Conservation (phyloP, 257 asterid genomes). For the Solanum chaucha region DNA sequence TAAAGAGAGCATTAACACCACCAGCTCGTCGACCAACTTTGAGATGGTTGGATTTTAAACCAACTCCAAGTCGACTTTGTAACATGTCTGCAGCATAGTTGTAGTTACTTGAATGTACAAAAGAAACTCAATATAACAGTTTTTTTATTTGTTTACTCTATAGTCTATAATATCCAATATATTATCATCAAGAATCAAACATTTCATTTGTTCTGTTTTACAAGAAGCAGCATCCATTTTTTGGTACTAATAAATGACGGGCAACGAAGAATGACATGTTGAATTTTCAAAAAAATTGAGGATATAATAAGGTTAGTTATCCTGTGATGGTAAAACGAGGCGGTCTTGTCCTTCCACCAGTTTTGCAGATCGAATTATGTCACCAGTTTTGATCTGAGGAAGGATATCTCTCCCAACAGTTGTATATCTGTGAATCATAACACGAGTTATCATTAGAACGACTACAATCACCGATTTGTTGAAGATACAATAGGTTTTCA, state of each 20-base stretch:
- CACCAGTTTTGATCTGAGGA: conserved; percentile 75
- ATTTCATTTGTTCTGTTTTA: neutral
- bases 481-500: neutral
- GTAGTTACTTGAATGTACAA: neutral
- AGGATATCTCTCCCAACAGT: conserved; percentile 58
- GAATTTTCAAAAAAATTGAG: neutral
- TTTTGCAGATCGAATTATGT: conserved; percentile 68
- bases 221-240: neutral
- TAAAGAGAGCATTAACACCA: conserved; percentile 50
- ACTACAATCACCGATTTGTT: neutral
- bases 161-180: neutral
- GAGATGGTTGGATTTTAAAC: conserved; percentile 60
- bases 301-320: neutral
- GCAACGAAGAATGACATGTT: neutral
- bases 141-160: neutral
- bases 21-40: conserved; percentile 35
- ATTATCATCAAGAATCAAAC: neutral
- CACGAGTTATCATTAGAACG: neutral
- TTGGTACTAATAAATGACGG: neutral
- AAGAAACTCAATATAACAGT: neutral
- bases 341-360: conserved; percentile 85
- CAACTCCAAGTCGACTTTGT: conserved; percentile 57
- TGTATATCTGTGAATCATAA: conserved; percentile 43
- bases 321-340: conserved; percentile 42
- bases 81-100: conserved; percentile 21